Percentiles rank a stretch among this genome's conserved stretches.
Conservation (phyloP, 495 filamentous ascomycete species). For the Usnea hakonensis region DNA sequence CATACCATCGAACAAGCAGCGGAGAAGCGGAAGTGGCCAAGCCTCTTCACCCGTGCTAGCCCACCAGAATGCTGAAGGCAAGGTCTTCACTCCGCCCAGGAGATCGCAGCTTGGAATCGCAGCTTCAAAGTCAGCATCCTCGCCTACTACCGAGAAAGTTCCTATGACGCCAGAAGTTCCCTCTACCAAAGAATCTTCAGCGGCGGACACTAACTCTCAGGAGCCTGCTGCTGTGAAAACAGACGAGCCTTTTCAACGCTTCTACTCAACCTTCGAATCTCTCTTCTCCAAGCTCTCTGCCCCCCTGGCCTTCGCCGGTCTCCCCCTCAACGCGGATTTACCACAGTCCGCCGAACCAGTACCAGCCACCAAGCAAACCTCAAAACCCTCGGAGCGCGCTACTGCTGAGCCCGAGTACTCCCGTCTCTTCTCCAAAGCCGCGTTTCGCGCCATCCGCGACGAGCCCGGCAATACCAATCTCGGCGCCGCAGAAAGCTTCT, state of each 20-base stretch:
- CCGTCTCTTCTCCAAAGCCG: constrained; percentile 70
- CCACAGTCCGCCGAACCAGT: constrained; percentile 35
- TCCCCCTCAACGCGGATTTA: constrained; percentile 58
- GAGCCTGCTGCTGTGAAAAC: constrained; percentile 26
- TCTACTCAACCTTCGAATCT: constrained; percentile 81
- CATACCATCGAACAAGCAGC: constrained; percentile 62
- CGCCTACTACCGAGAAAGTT: constrained; percentile 21
- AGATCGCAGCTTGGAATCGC: constrained; percentile 37
- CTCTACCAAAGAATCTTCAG: background rate
- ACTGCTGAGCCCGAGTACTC: constrained; percentile 63
- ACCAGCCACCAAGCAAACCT: constrained; percentile 29
- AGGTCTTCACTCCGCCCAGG: constrained; percentile 51
- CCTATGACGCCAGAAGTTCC: constrained; percentile 18
- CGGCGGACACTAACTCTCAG: background rate
- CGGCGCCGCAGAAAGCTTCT: constrained; percentile 72
- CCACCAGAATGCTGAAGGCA: constrained; percentile 67
- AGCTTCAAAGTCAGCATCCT: constrained; percentile 20
- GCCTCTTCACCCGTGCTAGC: constrained; percentile 58
- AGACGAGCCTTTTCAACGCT: constrained; percentile 81
- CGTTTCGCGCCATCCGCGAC: constrained; percentile 60
- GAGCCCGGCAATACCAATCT: constrained; percentile 40
- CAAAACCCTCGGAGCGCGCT: constrained; percentile 25
- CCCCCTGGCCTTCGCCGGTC: constrained; percentile 82
- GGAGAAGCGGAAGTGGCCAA: constrained; percentile 49
- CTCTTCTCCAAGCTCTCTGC: constrained; percentile 79